These are phyloP conservation scores for Trypanosoma mega DNA, from an alignment of 208 protist species.

Conservation along the genomic window DNA sequence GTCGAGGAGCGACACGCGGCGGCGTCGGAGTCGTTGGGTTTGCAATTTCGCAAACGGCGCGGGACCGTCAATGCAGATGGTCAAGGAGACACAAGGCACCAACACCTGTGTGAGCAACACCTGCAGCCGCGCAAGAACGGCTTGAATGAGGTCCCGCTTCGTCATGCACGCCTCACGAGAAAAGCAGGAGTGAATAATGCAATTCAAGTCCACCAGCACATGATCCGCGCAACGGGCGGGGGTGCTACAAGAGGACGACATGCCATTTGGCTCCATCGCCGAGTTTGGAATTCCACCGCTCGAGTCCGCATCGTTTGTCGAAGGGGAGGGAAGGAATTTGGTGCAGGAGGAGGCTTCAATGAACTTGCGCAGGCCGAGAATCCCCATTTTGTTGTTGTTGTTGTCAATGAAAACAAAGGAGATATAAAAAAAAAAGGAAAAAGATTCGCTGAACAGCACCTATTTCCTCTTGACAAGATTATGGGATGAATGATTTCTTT, in stretches of 20 bases:
- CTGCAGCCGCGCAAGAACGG: conserved; percentile 66
- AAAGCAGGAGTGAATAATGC: conserved; percentile 82
- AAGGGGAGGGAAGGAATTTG: conserved; percentile 53
- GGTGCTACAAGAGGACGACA: conserved; percentile 8
- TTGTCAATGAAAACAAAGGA: no score
- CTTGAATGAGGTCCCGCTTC: conserved; percentile 68
- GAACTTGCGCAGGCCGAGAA: conserved; percentile 82
- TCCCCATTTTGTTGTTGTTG: conserved; percentile 47
- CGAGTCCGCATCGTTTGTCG: conserved; percentile 43
- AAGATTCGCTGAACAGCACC: no score
- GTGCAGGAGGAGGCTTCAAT: conserved; percentile 75
- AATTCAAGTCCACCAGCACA: conserved; percentile 86
- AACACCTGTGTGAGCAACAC: conserved; percentile 69
- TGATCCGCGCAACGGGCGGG: conserved; percentile 46
- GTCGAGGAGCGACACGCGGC: conserved; percentile 63
- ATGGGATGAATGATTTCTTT: no score
- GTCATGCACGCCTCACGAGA: conserved; percentile 29
- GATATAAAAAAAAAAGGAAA: no score
- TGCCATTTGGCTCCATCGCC: background rate
- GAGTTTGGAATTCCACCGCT: background rate
- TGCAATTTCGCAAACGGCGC: conserved; percentile 81
- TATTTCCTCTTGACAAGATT: no score
- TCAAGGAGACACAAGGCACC: conserved; percentile 56
- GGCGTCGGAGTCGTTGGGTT: conserved; percentile 78
- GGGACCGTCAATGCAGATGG: conserved; percentile 80